Evolutionary conservation across 257 asterid species (phyloP).

Genomic region (Cynanchum wilfordii): DNA sequence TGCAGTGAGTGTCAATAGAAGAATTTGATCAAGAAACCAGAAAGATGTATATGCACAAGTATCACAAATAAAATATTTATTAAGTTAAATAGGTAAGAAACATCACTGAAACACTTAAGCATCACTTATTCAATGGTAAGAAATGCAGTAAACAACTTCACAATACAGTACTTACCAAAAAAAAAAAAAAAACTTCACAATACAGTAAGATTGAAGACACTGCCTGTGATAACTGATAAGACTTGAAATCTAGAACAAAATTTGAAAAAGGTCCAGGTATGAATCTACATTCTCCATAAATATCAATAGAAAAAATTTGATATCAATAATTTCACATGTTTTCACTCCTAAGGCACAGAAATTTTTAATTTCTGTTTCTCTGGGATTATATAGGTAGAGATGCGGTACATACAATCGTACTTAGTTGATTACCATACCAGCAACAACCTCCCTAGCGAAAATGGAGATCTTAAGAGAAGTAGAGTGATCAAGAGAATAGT

Average conservation of each 20-base stretch:
- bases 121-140: not conserved
- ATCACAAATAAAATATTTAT: not conserved
- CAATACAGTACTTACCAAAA: too few species aligned
- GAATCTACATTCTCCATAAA: not conserved
- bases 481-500: constrained; percentile 35
- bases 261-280: not conserved
- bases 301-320: not conserved
- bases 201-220: not conserved
- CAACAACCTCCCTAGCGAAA: constrained; percentile 81
- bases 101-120: not conserved
- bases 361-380: not conserved
- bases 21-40: not conserved
- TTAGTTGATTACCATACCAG: constrained; percentile 38
- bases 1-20: not conserved
- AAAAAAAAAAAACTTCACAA: too few species aligned
- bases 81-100: not conserved
- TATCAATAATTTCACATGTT: not conserved
- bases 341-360: not conserved
- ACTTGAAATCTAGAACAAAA: not conserved
- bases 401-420: not conserved
- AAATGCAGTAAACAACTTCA: not conserved
- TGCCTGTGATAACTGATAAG: not conserved
- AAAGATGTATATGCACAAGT: not conserved
- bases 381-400: not conserved
- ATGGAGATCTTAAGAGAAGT: constrained; percentile 52